Evolutionary conservation across 768 basidiomycete genomes (phyloP), one percentile per base, ranked within the genome.

Genomic region (Obba rivulosa): DNA sequence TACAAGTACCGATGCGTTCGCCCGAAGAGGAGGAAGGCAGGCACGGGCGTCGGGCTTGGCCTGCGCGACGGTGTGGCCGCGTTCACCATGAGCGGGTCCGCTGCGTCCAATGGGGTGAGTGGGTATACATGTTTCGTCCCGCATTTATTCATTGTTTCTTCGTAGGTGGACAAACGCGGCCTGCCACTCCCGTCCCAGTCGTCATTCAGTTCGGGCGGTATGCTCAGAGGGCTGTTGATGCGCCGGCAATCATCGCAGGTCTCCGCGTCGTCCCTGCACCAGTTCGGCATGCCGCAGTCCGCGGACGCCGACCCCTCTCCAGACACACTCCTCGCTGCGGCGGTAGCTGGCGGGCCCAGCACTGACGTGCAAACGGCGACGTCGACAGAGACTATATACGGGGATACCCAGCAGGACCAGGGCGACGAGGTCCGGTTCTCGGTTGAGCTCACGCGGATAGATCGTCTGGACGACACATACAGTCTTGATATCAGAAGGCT

Each of bases 361-460:
- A 21, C 38, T 10, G 50, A 53, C 25, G 52, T 45, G 20, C 48
- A 58, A 3, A 53, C 62, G n/a, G 56, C 65, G 8, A 34, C 70
- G n/a, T 68, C 67, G 43, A 55, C 60, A n/a, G 78, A 85, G 46
- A 69, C 83, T 18, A 62, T 85, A 18, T 97, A 95, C 59, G 94
- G 94, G 13, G 89, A 89, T 48, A 57, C 70, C n/a, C 62, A 74
- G 3, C 79, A 87, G 57, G 96, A 98, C 61, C 80, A 81, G 17
- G 92, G 92, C 24, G 95, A 95, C 58, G 96, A 98, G 80, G 92
- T 99, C 57, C 82, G 90, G 57, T 98, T 98, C 74, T 90, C 83
- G 11, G 87, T 97, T 53, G 96, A 99, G 71, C 69, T 99, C 53
- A 97, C 95, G 41, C 73, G 88, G 58, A 74, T 99, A 59, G 87